Percentiles rank a stretch among this genome's conserved stretches.
Conservation (phyloP, 2,329 filamentous ascomycete species). For the Zymoseptoria crescenta region DNA sequence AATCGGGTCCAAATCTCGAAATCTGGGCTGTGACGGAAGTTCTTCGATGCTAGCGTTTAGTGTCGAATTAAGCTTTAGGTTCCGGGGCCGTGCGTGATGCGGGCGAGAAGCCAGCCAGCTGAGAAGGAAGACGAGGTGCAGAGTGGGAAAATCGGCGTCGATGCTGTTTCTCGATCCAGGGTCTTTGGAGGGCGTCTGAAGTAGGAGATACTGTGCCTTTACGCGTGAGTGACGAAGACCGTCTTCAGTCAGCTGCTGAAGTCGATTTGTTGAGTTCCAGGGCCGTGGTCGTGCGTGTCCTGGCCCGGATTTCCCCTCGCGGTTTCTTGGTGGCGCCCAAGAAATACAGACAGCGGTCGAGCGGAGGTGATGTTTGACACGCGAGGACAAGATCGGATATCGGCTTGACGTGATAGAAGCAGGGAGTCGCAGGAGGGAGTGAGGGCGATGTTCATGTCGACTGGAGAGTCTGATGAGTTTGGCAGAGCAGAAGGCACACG, state of each 20-base stretch:
- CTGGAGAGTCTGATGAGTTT: background rate
- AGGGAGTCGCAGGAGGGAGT: background rate
- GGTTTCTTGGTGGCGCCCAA: constrained; percentile 12
- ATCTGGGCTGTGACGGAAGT: too few species aligned
- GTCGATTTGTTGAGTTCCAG: background rate
- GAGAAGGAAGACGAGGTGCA: background rate
- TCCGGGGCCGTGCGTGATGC: background rate
- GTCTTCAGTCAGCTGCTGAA: background rate
- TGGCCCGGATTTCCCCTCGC: constrained; percentile 2
- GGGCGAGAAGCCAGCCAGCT: background rate
- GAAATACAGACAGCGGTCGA: constrained; percentile 10
- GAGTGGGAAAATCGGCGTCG: background rate
- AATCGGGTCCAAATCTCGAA: too few species aligned
- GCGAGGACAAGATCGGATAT: constrained; percentile 2
- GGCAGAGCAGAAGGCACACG: background rate
- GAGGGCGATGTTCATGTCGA: constrained; percentile 5
- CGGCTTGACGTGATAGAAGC: constrained; percentile 12
- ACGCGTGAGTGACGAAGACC: background rate
- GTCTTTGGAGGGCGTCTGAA: background rate
- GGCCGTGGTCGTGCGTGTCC: background rate
- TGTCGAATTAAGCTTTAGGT: background rate
- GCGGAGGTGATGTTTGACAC: background rate
- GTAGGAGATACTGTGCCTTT: background rate
- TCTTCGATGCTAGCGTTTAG: background rate
- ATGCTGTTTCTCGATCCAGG: background rate